Percentiles rank a stretch among this genome's conserved stretches.
Evolutionary conservation across 495 filamentous ascomycete genomes (phyloP).

Genomic region (Neurospora tetraspora): DNA sequence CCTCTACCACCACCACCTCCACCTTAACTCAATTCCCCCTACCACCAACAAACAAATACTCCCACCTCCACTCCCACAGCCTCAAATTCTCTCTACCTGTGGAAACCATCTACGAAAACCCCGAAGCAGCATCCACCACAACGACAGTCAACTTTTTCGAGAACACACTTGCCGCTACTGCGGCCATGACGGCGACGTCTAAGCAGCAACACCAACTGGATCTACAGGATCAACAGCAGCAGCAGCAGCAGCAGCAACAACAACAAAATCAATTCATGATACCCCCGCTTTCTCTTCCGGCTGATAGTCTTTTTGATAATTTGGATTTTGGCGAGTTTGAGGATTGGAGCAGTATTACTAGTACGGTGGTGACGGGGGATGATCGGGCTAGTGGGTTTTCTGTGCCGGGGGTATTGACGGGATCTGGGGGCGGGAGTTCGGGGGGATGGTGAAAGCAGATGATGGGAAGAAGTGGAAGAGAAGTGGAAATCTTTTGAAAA

Average conservation of each 20-base stretch:
- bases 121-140: neutral
- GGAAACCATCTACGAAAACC: neutral
- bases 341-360: conserved; percentile 22
- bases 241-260: neutral
- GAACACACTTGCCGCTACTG: neutral
- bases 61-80: neutral
- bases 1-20: neutral
- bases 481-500: neutral
- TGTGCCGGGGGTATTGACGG: conserved; percentile 5
- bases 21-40: neutral
- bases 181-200: neutral
- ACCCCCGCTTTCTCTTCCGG: neutral
- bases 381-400: conserved; percentile 4
- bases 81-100: neutral
- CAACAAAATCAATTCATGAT: conserved; percentile 3
- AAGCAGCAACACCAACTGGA: neutral
- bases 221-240: neutral
- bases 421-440: neutral
- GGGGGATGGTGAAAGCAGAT: neutral
- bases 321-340: conserved; percentile 9
- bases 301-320: neutral
- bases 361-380: conserved; percentile 19
- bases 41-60: neutral
- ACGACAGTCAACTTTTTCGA: neutral
- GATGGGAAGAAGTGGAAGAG: neutral